Percentiles rank a stretch among this genome's conserved stretches.
phyloP scores from a whole-genome alignment of 306 rosid species.

The Echinosophora koreensis region DNA sequence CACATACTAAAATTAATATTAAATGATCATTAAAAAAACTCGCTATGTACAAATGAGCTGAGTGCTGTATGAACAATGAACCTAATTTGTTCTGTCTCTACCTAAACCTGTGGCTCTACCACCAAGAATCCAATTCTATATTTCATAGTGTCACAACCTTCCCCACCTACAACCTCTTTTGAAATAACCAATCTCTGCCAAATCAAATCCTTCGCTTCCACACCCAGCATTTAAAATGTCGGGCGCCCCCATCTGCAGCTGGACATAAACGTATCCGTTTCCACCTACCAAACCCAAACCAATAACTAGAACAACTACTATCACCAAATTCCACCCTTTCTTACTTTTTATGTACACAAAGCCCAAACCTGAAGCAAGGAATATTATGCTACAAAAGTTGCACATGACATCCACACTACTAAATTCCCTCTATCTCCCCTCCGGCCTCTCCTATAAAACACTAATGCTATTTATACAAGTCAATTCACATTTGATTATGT shows the following conservation, averaged over 20 bases:
- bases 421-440: slow-evolving; percentile 14
- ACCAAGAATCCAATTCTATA: slow-evolving; percentile 32
- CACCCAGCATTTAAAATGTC: slow-evolving; percentile 57
- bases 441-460: slow-evolving; percentile 50
- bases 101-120: slow-evolving; percentile 45
- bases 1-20: slow-evolving; percentile 55
- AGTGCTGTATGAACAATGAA: slow-evolving; percentile 50
- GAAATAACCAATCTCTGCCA: slow-evolving; percentile 35
- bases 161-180: slow-evolving; percentile 37
- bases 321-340: slow-evolving; percentile 58
- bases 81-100: slow-evolving; percentile 42
- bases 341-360: slow-evolving; percentile 67
- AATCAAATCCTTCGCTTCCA: slow-evolving; percentile 32
- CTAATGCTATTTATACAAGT: neutral
- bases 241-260: slow-evolving; percentile 37
- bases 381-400: slow-evolving; percentile 50
- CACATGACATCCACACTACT: slow-evolving; percentile 38
- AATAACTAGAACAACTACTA: slow-evolving; percentile 55
- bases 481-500: too few species aligned
- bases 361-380: slow-evolving; percentile 73
- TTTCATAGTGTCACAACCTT: slow-evolving; percentile 41
- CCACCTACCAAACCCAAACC: slow-evolving; percentile 71
- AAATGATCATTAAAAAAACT: slow-evolving; percentile 1
- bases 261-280: slow-evolving; percentile 41
- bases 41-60: slow-evolving; percentile 55